Percentiles rank a stretch among this genome's conserved stretches.
Conservation (phyloP, 2,329 filamentous ascomycete genomes). For the Colletotrichum sp. region DNA sequence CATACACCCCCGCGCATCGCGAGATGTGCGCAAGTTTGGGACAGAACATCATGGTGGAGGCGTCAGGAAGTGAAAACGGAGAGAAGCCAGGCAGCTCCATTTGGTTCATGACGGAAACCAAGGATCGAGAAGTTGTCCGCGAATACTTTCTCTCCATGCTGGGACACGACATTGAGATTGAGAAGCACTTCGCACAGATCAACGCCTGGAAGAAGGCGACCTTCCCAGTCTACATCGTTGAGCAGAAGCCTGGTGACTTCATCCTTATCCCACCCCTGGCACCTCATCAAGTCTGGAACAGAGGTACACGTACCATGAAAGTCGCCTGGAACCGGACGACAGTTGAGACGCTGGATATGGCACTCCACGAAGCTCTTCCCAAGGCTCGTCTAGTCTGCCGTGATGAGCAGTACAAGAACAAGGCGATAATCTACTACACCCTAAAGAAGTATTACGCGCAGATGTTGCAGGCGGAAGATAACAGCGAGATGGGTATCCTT, state of each 20-base stretch:
- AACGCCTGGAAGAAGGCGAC: conserved; percentile 95
- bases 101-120: conserved; percentile 99
- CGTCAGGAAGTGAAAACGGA: conserved; percentile 74
- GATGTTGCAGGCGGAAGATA: conserved; percentile 61
- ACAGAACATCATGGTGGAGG: conserved; percentile 98
- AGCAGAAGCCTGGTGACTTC: conserved; percentile 89
- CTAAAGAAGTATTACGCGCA: conserved; percentile 78
- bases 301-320: conserved; percentile 94
- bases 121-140: conserved; percentile 86
- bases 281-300: conserved; percentile 98
- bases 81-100: conserved; percentile 88
- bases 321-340: conserved; percentile 98
- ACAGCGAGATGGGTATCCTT: conserved; percentile 48
- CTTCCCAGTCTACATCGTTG: conserved; percentile 90
- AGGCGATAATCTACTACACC: conserved; percentile 91
- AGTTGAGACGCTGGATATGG: conserved; percentile 86
- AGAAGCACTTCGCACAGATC: conserved; percentile 94
- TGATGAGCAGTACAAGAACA: conserved; percentile 99
- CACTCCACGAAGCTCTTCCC: conserved; percentile 84
- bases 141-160: conserved; percentile 94
- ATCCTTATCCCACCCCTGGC: conserved; percentile 92
- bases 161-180: conserved; percentile 95
- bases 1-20: conserved; percentile 91
- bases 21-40: conserved; percentile 98
- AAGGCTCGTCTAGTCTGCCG: conserved; percentile 91